Percentiles rank a stretch among this genome's conserved stretches.
These are phyloP conservation scores for Flammula alnicola DNA, from an alignment of 1,284 basidiomycete species.

Conservation along the genomic window DNA sequence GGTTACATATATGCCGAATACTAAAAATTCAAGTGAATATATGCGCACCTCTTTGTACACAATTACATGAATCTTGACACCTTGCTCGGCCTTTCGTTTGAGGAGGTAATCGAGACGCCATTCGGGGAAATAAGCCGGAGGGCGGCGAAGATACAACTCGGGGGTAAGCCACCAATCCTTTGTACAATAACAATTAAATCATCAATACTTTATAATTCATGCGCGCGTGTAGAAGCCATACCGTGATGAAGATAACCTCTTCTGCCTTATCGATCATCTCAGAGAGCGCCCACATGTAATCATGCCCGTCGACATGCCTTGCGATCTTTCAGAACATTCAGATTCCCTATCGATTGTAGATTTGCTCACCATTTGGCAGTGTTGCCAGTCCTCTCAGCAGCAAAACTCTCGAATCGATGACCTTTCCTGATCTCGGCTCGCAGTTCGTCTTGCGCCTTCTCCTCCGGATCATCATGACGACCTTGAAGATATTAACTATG, in stretches of 20 bases:
- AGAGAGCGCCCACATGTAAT: slow-evolving; percentile 93
- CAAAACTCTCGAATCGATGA: slow-evolving; percentile 89
- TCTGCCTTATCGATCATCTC: slow-evolving; percentile 82
- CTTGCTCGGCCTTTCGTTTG: slow-evolving; percentile 86
- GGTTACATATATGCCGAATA: background rate
- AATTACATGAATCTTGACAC: slow-evolving; percentile 87
- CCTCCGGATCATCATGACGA: slow-evolving; percentile 78
- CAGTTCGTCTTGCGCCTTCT: slow-evolving; percentile 55
- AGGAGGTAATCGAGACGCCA: slow-evolving; percentile 88
- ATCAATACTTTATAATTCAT: background rate
- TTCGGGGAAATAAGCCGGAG: slow-evolving; percentile 80
- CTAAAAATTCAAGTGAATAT: background rate
- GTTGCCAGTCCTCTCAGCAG: slow-evolving; percentile 70
- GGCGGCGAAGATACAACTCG: slow-evolving; percentile 90
- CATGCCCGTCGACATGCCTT: slow-evolving; percentile 89
- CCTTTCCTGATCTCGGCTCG: slow-evolving; percentile 66
- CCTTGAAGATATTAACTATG: slow-evolving; percentile 36
- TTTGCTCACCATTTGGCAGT: slow-evolving; percentile 84
- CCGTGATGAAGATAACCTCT: slow-evolving; percentile 80
- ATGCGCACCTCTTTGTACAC: slow-evolving; percentile 82
- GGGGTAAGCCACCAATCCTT: slow-evolving; percentile 94
- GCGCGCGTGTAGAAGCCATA: slow-evolving; percentile 31
- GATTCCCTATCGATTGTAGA: background rate
- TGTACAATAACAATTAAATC: background rate
- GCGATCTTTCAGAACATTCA: background rate